These are phyloP conservation scores for Suillus decipiens DNA, from an alignment of 768 basidiomycete genomes.

Conservation along the genomic window DNA sequence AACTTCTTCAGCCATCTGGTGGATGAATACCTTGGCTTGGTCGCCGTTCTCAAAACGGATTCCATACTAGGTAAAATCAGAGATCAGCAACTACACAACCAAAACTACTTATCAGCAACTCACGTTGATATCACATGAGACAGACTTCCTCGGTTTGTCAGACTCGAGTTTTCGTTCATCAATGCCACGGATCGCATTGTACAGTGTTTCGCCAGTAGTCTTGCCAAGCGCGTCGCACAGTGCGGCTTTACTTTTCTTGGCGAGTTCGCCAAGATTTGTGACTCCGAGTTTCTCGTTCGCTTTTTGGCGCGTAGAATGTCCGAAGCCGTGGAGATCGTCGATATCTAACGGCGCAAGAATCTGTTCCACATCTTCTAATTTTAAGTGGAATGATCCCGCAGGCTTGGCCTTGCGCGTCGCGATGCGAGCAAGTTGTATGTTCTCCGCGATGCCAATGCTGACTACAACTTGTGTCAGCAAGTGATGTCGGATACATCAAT, in stretches of 20 bases:
- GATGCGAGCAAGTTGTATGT: slow-evolving; percentile 89
- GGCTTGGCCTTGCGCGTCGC: slow-evolving; percentile 94
- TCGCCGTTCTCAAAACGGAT: slow-evolving; percentile 87
- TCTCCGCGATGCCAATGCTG: slow-evolving; percentile 89
- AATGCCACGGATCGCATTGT: slow-evolving; percentile 79
- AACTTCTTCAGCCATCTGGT: slow-evolving; percentile 78
- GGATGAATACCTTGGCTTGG: slow-evolving; percentile 79
- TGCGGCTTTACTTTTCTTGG: slow-evolving; percentile 58
- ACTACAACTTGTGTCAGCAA: slow-evolving; percentile 45
- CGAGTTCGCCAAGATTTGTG: slow-evolving; percentile 68
- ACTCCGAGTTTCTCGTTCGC: slow-evolving; percentile 77
- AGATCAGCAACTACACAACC: background rate
- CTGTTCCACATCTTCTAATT: slow-evolving; percentile 47
- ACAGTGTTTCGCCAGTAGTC: slow-evolving; percentile 81
- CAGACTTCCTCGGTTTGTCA: slow-evolving; percentile 85
- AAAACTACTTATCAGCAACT: slow-evolving; percentile 27
- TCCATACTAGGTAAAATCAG: slow-evolving; percentile 66
- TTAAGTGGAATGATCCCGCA: slow-evolving; percentile 79
- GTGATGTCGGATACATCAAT: background rate
- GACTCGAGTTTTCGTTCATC: slow-evolving; percentile 81
- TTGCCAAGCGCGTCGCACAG: slow-evolving; percentile 79
- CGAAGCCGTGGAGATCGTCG: slow-evolving; percentile 86
- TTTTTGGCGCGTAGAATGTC: slow-evolving; percentile 72
- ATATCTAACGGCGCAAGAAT: slow-evolving; percentile 73
- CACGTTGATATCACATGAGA: slow-evolving; percentile 95